Evolutionary conservation across 768 basidiomycete species (phyloP).

Genomic region (Kwoniella sp.): DNA sequence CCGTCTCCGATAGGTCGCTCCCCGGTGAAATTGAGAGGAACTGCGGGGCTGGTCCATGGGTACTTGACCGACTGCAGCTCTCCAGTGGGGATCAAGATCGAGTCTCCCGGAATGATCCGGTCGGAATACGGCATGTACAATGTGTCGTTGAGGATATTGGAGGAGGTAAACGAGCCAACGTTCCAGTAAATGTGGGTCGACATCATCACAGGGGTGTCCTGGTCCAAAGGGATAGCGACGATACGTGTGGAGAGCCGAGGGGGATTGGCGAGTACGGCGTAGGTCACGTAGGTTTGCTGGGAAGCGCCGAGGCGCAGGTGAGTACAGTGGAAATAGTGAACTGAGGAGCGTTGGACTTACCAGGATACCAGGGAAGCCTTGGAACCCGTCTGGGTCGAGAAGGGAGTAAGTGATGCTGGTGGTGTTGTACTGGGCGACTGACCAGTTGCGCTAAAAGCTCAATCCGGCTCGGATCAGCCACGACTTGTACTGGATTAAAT

Average conservation of each 20-base stretch:
- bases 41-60: conserved; percentile 15
- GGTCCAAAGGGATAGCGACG: conserved; percentile 29
- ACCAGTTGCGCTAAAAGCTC: conserved; percentile 64
- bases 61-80: conserved; percentile 24
- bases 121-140: conserved; percentile 37
- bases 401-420: conserved; percentile 64
- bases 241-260: conserved; percentile 32
- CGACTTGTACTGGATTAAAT: too few relatives aligned
- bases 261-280: conserved; percentile 24
- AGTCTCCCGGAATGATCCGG: conserved; percentile 37
- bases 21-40: conserved; percentile 33
- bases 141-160: conserved; percentile 36
- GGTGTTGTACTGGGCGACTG: conserved; percentile 57
- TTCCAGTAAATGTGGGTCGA: conserved; percentile 50
- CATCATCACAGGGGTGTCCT: conserved; percentile 44
- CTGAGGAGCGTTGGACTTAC: too few relatives aligned
- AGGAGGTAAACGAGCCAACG: conserved; percentile 35
- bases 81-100: conserved; percentile 46
- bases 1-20: conserved; percentile 30
- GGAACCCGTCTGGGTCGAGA: conserved; percentile 60
- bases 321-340: too few relatives aligned
- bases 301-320: conserved; percentile 9
- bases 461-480: too few relatives aligned
- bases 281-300: conserved; percentile 36
- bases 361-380: conserved; percentile 63